These are phyloP conservation scores for Hypoxylon sp. DNA, from an alignment of 2,329 filamentous ascomycete genomes.

Conservation along the genomic window DNA sequence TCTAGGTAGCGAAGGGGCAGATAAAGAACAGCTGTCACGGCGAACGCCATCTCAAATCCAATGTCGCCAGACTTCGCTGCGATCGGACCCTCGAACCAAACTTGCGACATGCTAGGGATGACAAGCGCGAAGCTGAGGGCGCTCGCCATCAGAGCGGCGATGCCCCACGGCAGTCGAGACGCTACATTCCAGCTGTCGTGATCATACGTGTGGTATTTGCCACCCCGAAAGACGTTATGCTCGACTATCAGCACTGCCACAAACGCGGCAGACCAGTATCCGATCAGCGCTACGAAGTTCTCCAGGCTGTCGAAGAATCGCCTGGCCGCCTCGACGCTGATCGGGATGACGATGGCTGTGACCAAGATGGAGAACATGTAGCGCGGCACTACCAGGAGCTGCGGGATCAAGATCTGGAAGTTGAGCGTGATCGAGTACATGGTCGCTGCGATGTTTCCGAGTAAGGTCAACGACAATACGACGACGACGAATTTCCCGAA, in stretches of 20 bases:
- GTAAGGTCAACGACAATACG: conserved; percentile 62
- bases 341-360: conserved; percentile 66
- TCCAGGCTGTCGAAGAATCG: conserved; percentile 65
- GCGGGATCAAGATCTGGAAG: conserved; percentile 68
- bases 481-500: conserved; percentile 71
- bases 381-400: conserved; percentile 63
- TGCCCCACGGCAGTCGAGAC: conserved; percentile 49
- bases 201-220: conserved; percentile 47
- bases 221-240: conserved; percentile 49
- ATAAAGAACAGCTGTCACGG: conserved; percentile 54
- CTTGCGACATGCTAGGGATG: conserved; percentile 66
- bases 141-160: conserved; percentile 50
- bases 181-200: conserved; percentile 50
- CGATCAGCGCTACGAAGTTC: conserved; percentile 65
- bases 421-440: conserved; percentile 71
- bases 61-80: conserved; percentile 68
- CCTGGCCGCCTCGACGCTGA: conserved; percentile 62
- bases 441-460: conserved; percentile 67
- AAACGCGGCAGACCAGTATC: conserved; percentile 66
- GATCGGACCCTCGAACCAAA: conserved; percentile 68
- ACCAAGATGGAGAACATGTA: conserved; percentile 65
- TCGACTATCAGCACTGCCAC: conserved; percentile 57
- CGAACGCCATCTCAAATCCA: conserved; percentile 70
- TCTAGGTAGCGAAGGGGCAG: conserved; percentile 53
- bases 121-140: conserved; percentile 55